Evolutionary conservation across 192 early-diverging fungal species (phyloP).

Genomic region (Lunasporangiospora selenospora): DNA sequence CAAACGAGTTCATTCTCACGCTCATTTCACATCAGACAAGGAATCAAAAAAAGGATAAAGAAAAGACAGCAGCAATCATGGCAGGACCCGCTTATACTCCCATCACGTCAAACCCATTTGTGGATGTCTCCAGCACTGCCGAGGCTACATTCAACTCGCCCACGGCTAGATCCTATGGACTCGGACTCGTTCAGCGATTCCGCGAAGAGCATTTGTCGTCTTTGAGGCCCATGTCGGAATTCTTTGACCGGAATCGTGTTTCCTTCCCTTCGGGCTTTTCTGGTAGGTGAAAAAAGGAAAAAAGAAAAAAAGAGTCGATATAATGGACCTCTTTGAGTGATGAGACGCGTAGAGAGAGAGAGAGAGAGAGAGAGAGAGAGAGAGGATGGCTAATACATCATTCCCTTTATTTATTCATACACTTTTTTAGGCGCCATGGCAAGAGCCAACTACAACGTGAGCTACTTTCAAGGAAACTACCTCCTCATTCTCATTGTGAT

Average conservation of each 20-base stretch:
- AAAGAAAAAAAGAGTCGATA: too few species aligned
- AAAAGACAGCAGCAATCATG: constrained; percentile 4
- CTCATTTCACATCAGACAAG: not conserved
- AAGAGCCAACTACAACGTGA: constrained; percentile 57
- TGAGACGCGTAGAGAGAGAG: too few species aligned
- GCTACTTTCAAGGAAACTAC: constrained; percentile 66
- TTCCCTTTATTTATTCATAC: not conserved
- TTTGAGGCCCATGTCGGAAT: constrained; percentile 57
- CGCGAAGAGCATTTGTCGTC: constrained; percentile 54
- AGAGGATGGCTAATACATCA: too few species aligned
- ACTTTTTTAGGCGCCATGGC: constrained; percentile 26
- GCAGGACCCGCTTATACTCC: constrained; percentile 26
- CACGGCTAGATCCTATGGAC: constrained; percentile 16
- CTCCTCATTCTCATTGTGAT: constrained; percentile 61
- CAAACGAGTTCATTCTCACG: too few species aligned
- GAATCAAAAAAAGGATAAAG: not conserved
- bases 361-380: too few species aligned
- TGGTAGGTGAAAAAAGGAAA: constrained; percentile 29
- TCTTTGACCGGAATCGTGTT: constrained; percentile 59
- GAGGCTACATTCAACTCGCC: constrained; percentile 10
- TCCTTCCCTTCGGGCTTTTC: constrained; percentile 51
- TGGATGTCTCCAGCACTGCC: constrained; percentile 1
- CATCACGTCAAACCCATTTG: constrained; percentile 3
- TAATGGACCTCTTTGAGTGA: too few species aligned
- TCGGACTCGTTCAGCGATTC: constrained; percentile 37